These are phyloP conservation scores for Lodderomyces oxycetoniae DNA, from an alignment of 1,139 yeast species.

Conservation along the genomic window DNA sequence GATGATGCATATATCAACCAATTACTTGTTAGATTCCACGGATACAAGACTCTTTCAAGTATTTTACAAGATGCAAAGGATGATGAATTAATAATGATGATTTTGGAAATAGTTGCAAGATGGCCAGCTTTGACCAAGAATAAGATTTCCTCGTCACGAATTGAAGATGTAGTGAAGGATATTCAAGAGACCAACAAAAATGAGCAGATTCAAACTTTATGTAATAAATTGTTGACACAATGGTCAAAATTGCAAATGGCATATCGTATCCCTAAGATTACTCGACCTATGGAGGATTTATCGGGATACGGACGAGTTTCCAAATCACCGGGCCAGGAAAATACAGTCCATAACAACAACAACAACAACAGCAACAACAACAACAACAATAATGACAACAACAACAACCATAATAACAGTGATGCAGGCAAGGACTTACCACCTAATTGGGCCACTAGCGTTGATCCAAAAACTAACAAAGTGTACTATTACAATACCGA, in stretches of 20 bases:
- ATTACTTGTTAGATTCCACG: constrained; percentile 73
- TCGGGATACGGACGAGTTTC: constrained; percentile 18
- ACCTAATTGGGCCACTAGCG: constrained; percentile 51
- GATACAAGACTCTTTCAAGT: constrained; percentile 73
- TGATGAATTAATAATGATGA: constrained; percentile 38
- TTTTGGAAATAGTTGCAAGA: constrained; percentile 53
- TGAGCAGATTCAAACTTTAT: constrained; percentile 30
- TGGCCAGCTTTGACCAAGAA: constrained; percentile 86
- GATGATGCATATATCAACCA: constrained; percentile 51
- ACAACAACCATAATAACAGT: no score
- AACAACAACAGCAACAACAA: constrained; percentile 16
- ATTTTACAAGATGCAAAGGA: constrained; percentile 41
- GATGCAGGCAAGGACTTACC: constrained; percentile 27
- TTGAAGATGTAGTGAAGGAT: constrained; percentile 58
- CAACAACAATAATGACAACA: no score
- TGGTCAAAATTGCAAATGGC: constrained; percentile 82
- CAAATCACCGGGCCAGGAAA: constrained; percentile 19
- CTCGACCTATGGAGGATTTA: constrained; percentile 6
- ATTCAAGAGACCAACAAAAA: constrained; percentile 30
- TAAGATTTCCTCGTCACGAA: constrained; percentile 73
- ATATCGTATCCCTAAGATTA: constrained; percentile 69
- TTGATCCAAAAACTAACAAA: constrained; percentile 35
- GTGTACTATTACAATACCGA: constrained; percentile 53
- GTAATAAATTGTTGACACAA: constrained; percentile 48
- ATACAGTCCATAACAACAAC: constrained; percentile 7